These are phyloP conservation scores for Crotalaria pallida DNA, from an alignment of 306 rosid species.

Conservation along the genomic window DNA sequence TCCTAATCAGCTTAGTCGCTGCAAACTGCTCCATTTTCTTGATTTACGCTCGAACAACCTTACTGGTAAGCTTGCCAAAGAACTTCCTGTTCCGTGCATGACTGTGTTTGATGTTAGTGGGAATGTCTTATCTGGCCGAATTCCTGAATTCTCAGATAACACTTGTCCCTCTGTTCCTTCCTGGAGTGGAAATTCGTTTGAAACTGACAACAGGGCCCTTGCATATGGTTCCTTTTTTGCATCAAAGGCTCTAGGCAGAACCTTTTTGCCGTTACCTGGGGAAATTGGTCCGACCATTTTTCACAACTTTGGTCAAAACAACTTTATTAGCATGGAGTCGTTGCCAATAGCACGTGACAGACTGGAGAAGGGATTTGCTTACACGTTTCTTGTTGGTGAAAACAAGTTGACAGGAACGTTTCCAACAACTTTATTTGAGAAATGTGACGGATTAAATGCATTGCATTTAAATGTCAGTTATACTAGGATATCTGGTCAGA, in stretches of 20 bases:
- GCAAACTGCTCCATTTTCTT: constrained; percentile 65
- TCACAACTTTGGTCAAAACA: constrained; percentile 73
- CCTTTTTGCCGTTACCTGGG: constrained; percentile 20
- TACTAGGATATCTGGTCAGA: constrained; percentile 49
- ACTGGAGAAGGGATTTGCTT: constrained; percentile 38
- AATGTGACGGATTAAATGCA: constrained; percentile 50
- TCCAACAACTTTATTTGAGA: constrained; percentile 55
- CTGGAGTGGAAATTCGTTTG: constrained; percentile 24
- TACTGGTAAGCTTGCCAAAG: constrained; percentile 49
- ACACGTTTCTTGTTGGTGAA: constrained; percentile 56
- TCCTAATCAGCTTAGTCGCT: constrained; percentile 41
- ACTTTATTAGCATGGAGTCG: constrained; percentile 47
- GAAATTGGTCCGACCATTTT: constrained; percentile 33
- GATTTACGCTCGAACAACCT: constrained; percentile 65
- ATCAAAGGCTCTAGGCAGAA: constrained; percentile 33
- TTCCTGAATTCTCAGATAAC: constrained; percentile 41
- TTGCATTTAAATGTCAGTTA: constrained; percentile 64
- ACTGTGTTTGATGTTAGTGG: constrained; percentile 70
- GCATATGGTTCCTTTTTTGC: constrained; percentile 50
- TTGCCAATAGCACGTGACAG: constrained; percentile 58
- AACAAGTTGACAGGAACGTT: constrained; percentile 58
- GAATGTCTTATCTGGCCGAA: constrained; percentile 55
- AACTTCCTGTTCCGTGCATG: constrained; percentile 71
- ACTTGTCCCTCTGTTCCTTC: constrained; percentile 34
- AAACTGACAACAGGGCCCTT: constrained; percentile 5